Evolutionary conservation across 805 yeast species (phyloP).

Genomic region (Kuraishia molischiana): DNA sequence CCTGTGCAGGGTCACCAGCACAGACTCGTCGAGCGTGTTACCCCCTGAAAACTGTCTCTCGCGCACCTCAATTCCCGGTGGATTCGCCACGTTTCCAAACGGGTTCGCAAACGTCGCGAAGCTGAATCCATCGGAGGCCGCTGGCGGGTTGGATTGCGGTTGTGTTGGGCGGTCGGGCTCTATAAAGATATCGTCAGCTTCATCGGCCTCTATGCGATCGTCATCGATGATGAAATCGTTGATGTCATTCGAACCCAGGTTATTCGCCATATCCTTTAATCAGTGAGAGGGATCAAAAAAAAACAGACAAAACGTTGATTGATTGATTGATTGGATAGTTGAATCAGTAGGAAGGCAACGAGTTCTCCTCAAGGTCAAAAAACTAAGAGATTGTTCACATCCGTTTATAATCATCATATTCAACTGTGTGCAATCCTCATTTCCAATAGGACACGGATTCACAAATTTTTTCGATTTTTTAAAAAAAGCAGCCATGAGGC

Average conservation of each 20-base stretch:
- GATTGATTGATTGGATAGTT: neutral
- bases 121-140: slow-evolving; percentile 10
- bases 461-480: neutral
- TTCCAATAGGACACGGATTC: neutral
- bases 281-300: neutral
- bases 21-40: slow-evolving; percentile 49
- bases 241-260: slow-evolving; percentile 1
- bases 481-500: too few species aligned
- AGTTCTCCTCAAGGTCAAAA: slow-evolving; percentile 12
- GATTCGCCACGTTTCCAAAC: slow-evolving; percentile 11
- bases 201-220: slow-evolving; percentile 9
- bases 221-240: slow-evolving; percentile 12
- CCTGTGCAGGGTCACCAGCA: slow-evolving; percentile 31
- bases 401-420: slow-evolving; percentile 12
- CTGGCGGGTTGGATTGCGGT: slow-evolving; percentile 3
- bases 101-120: slow-evolving; percentile 26
- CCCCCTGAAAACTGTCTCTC: slow-evolving; percentile 50
- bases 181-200: slow-evolving; percentile 21
- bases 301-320: neutral
- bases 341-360: slow-evolving; percentile 17
- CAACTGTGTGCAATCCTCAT: neutral
- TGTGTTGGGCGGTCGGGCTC: slow-evolving; percentile 17
- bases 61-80: slow-evolving; percentile 21
- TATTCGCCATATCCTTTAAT: neutral
- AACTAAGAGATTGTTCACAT: slow-evolving; percentile 17